Evolutionary conservation across 2,329 filamentous ascomycete species (phyloP), one percentile per base, ranked within the genome.

Genomic region (Pseudocercospora musae): DNA sequence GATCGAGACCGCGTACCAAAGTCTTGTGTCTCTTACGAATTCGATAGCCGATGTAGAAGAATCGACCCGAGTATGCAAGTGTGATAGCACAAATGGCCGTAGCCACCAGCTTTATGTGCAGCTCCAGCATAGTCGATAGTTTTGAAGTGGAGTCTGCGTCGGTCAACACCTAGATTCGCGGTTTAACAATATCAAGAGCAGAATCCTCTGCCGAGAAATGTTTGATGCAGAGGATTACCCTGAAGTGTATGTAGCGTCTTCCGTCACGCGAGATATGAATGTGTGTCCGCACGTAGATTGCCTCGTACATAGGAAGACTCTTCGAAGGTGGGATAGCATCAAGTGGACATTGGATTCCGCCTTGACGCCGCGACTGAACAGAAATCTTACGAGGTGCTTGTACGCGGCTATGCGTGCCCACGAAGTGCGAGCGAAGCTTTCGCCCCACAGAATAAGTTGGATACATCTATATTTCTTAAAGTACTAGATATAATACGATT

Each of bases 21-120:
- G 33, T 29, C 7, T 50, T 50, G 20, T 56, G 48, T n/a, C 25
- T 49, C 49, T 55, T 62, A 6, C 60, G 60, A 18, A 58, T 37
- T 3, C 46, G 25, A 50, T 59, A 59, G 18, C 60, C 56, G 29
- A 33, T 54, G 27, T 37, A 23, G 4, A 62, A 42, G 27, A 62
- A 58, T 5, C 37, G 56, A 20, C 48, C 37, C 3, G 59, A 20
- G 27, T 62, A 62, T 15, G 46, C 49, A 7, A 50, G 18, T 11
- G 54, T 5, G 23, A 62, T 49, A 4, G 49, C 50, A 11, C 56
- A 33, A 2, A 62, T 13, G 11, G 55, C 60, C 42, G 48, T 50
- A 13, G 53, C 44, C 13, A 56, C 9, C 25, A 56, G 40, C n/a
- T n/a, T 33, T 20, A 49, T 58, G 27, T 58, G 31, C 6, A 62